phyloP scores from a whole-genome alignment of 2,329 filamentous ascomycete species.

The Verticillium dahliae region DNA sequence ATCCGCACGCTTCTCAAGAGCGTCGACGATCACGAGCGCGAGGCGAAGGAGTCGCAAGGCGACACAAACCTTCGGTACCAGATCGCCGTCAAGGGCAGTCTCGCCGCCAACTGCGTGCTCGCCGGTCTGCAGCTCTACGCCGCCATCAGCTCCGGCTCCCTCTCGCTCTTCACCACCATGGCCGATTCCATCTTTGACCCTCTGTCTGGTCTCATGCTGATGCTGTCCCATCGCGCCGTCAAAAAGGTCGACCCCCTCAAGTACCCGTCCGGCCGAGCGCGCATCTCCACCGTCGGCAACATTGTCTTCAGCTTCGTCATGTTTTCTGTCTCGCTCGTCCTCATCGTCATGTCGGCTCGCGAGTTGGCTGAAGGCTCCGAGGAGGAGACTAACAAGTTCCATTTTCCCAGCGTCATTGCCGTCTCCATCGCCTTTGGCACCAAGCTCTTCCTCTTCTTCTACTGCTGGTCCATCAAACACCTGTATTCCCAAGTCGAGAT shows the following conservation, averaged over 20 bases:
- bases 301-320: constrained; percentile 96
- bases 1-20: constrained; percentile 89
- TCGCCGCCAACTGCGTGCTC: constrained; percentile 74
- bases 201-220: constrained; percentile 78
- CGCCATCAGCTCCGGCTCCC: constrained; percentile 77
- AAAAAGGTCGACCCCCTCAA: constrained; percentile 77
- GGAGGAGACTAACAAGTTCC: constrained; percentile 57
- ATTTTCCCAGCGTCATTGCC: constrained; percentile 77
- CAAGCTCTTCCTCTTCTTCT: constrained; percentile 78
- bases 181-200: constrained; percentile 94
- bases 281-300: constrained; percentile 92
- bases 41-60: constrained; percentile 71
- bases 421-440: constrained; percentile 79
- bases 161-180: constrained; percentile 96
- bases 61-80: constrained; percentile 74
- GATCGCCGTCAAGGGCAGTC: constrained; percentile 60
- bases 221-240: constrained; percentile 82
- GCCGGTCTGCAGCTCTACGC: constrained; percentile 82
- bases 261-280: constrained; percentile 87
- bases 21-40: constrained; percentile 81
- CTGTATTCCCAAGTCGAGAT: constrained; percentile 89
- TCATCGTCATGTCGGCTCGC: constrained; percentile 79
- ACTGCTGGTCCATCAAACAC: constrained; percentile 87
- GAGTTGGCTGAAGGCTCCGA: constrained; percentile 52
- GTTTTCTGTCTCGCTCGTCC: constrained; percentile 83